These are phyloP conservation scores for Meredithiella fracta DNA, from an alignment of 2,329 filamentous ascomycete species.

Conservation along the genomic window DNA sequence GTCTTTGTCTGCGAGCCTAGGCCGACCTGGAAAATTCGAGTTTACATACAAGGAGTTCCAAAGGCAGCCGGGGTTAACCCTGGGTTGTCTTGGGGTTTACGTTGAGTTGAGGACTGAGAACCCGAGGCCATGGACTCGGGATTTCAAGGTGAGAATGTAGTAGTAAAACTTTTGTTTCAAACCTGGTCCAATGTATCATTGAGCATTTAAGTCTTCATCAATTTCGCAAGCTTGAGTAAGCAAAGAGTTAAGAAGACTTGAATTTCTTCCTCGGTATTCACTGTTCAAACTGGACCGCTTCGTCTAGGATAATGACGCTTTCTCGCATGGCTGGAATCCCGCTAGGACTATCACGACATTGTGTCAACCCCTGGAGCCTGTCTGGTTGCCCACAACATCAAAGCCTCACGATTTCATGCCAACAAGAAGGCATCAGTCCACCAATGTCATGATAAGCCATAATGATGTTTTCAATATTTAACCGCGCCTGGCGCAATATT, in stretches of 20 bases:
- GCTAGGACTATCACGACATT: neutral
- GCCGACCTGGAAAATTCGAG: neutral
- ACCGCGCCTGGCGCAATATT: neutral
- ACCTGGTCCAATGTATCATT: neutral
- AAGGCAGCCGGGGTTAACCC: constrained; percentile 2
- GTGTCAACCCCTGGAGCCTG: neutral
- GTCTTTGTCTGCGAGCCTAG: constrained; percentile 2
- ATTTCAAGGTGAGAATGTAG: neutral
- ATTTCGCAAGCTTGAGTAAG: too few relatives aligned
- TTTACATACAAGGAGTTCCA: neutral
- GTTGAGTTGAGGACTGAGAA: neutral
- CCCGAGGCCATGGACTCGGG: constrained; percentile 9
- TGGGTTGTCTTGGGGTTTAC: neutral
- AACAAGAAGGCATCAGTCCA: too few relatives aligned
- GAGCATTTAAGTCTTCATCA: neutral
- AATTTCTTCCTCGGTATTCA: too few relatives aligned
- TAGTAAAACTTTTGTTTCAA: neutral
- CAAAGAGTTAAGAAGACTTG: too few relatives aligned
- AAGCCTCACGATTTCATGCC: neutral
- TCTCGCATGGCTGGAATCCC: neutral
- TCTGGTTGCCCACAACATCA: neutral
- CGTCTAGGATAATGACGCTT: neutral
- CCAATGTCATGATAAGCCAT: neutral
- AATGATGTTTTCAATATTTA: neutral
- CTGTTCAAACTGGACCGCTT: too few relatives aligned